Base-by-base conservation (phyloP, 306 rosid species). In the Carpinus viminea region DNA sequence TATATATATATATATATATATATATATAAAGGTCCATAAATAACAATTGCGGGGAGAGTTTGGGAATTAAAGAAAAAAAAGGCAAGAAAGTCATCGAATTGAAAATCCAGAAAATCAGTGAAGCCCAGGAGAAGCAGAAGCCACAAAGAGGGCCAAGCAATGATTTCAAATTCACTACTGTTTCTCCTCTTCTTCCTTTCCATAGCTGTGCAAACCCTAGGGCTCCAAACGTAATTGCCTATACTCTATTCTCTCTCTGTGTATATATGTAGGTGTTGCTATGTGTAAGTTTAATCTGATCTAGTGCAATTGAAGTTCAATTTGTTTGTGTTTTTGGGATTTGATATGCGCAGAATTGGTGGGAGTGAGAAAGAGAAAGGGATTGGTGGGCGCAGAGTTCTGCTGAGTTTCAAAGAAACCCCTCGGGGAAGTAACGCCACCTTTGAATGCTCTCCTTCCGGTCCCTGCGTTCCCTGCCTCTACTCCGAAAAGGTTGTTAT, bases 381-480 rank as follows among this genome's bases (percentile, higher is more conserved):
- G 57, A 52, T 87, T 64, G 83, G 85, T 64, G 83, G 86, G 74
- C 86, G 85, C 53, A 91, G 98, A 83, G 83, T 76, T 89, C 86
- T 92, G 61, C 60, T 89, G 85, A 83, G 91, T 86, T 88, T 94
- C 80, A 89, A 79, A 83, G 98, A 94, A 55, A 85, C 86, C 17
- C 90, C 87, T 59, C 52, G 53, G 12, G 97, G 97, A 83, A 91
- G 83, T 64, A 94, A 94, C 84, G 34, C 79, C 34, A 86, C 97
- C 53, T 94, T 86, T 73, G 93, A 89, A n/a, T 94, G 98, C 85
- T 78, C 95, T 80, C 97, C 93, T 74, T 90, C 94, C 62, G 98
- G 98, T 46, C 98, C 98, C 43, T 94, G 98, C 60, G 87, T 94
- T 24, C 86, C 96, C 53, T 94, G 97, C 89, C 89, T 84, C n/a